These are phyloP conservation scores for Monilinia fructigena DNA, from an alignment of 2,329 filamentous ascomycete species.

Conservation along the genomic window DNA sequence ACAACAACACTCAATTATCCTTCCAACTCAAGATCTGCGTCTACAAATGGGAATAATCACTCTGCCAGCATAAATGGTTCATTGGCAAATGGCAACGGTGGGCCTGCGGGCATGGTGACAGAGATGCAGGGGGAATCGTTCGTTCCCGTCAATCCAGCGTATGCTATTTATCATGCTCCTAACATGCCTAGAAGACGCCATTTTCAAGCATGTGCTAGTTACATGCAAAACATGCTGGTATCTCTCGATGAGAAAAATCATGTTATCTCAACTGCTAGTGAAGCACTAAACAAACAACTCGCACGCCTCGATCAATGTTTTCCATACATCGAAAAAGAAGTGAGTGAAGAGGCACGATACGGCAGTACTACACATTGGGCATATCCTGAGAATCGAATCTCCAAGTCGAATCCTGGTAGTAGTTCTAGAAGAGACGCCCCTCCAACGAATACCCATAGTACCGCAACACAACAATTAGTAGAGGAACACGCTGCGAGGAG, in stretches of 20 bases:
- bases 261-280: conserved; percentile 88
- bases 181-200: conserved; percentile 68
- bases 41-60: conserved; percentile 36
- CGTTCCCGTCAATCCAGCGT: conserved; percentile 41
- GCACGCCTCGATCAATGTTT: conserved; percentile 82
- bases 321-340: conserved; percentile 81
- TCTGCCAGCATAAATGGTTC: conserved; percentile 36
- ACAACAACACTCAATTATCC: conserved; percentile 39
- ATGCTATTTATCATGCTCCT: conserved; percentile 52
- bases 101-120: conserved; percentile 30
- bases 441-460: conserved; percentile 64
- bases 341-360: conserved; percentile 91
- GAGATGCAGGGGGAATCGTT: conserved; percentile 22
- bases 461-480: conserved; percentile 74
- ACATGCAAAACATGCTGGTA: conserved; percentile 80
- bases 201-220: conserved; percentile 74
- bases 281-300: conserved; percentile 82
- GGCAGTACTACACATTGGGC: conserved; percentile 94
- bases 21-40: conserved; percentile 33
- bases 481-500: conserved; percentile 82
- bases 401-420: conserved; percentile 64
- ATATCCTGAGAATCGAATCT: conserved; percentile 78
- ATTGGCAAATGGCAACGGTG: conserved; percentile 35
- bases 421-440: conserved; percentile 76
- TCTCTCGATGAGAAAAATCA: conserved; percentile 98